Base-by-base conservation (phyloP, 1,139 yeast genomes). In the Debaryomycetaceae sp. region DNA sequence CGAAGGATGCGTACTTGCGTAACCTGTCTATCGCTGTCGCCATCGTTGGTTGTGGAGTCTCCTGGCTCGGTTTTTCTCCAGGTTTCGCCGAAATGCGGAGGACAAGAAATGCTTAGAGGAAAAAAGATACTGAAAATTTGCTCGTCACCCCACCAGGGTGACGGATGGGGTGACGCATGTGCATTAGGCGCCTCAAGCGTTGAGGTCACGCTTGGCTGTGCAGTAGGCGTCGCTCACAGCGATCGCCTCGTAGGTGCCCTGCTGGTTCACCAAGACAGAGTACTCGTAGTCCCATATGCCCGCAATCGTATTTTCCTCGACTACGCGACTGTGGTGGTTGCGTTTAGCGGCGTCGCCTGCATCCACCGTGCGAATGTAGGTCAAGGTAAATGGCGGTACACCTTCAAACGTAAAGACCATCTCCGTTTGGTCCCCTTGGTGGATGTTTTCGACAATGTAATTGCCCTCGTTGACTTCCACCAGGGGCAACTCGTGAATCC, bases 161-260 rank as follows among this genome's bases (percentile, higher is more conserved):
- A n/a, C n/a, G n/a, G n/a, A n/a, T n/a, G n/a, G n/a, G n/a, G n/a
- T n/a, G n/a, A n/a, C n/a, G n/a, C n/a, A n/a, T n/a, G n/a, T n/a
- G n/a, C n/a, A n/a, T n/a, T n/a, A n/a, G n/a, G n/a, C n/a, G n/a
- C n/a, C n/a, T n/a, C n/a, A n/a, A n/a, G n/a, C 18, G 8, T 30
- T 26, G 11, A n/a, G n/a, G n/a, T 42, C 42, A 38, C 48, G 69
- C 35, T 55, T 57, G 3, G 82, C 83, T 19, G 61, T 64, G 65
- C 98, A 91, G 54, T 63, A 83, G 12, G 82, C 82, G 58, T 91
- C 99, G 35, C 76, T 75, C 9, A 91, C 76, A 46, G 83, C 88
- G 25, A 85, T 73, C 6, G 96, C 96, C 53, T 89, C 96, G 50
- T 93, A 91, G 3, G 88, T 83, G 27, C 99, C 99, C 51, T 89